Percentiles rank a stretch among this genome's conserved stretches.
Conservation (phyloP, 768 basidiomycete species). For the Suillus bovinus region DNA sequence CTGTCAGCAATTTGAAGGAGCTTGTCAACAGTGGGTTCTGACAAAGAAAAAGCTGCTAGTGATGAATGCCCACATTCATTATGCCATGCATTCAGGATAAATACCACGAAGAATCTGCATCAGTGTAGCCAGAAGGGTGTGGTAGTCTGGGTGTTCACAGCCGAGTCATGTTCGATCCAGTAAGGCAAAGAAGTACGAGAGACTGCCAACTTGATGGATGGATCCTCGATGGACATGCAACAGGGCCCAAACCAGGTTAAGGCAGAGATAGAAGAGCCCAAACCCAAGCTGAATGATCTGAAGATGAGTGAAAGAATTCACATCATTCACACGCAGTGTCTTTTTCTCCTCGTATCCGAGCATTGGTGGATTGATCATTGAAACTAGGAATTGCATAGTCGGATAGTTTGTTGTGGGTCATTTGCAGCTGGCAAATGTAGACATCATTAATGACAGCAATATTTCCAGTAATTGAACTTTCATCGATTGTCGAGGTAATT, state of each 20-base stretch:
- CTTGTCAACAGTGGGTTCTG: slow-evolving; percentile 26
- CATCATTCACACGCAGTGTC: slow-evolving; percentile 16
- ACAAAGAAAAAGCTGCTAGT: slow-evolving; percentile 19
- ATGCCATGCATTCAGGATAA: slow-evolving; percentile 35
- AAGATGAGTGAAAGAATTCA: slow-evolving; percentile 23
- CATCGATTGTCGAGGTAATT: neutral
- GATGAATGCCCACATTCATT: slow-evolving; percentile 18
- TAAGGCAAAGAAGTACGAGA: slow-evolving; percentile 31
- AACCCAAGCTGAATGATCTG: slow-evolving; percentile 27
- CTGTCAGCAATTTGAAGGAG: slow-evolving; percentile 19
- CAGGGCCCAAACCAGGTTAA: slow-evolving; percentile 38
- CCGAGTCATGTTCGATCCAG: slow-evolving; percentile 29
- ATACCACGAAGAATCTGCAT: slow-evolving; percentile 35
- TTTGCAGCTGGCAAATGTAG: neutral
- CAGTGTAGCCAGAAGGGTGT: slow-evolving; percentile 24
- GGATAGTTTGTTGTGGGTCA: slow-evolving; percentile 10
- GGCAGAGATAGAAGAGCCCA: slow-evolving; percentile 34
- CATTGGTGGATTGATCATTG: slow-evolving; percentile 28
- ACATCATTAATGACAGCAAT: neutral
- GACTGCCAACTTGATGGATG: slow-evolving; percentile 22
- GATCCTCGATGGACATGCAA: slow-evolving; percentile 31
- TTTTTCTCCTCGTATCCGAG: slow-evolving; percentile 22
- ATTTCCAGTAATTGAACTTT: neutral
- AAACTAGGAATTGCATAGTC: slow-evolving; percentile 22
- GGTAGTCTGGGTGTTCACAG: slow-evolving; percentile 35